Conservation (phyloP, 768 basidiomycete genomes). For the Dioszegia crocea region DNA sequence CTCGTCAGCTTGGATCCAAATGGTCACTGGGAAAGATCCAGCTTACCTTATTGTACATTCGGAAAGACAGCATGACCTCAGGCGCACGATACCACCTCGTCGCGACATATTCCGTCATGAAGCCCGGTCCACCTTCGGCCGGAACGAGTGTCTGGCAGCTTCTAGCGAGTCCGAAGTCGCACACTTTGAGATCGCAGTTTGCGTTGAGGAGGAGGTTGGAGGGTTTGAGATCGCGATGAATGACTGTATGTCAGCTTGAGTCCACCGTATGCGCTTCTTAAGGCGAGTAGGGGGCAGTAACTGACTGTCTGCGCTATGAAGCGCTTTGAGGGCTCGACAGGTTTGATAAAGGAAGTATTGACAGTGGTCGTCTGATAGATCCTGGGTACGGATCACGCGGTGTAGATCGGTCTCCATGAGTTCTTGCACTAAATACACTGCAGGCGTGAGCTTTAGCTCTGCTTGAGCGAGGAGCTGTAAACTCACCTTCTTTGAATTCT, state of each 20-base stretch:
- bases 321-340: constrained; percentile 86
- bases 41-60: constrained; percentile 86
- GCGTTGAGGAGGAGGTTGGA: constrained; percentile 52
- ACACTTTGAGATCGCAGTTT: constrained; percentile 53
- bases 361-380: constrained; percentile 90
- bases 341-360: constrained; percentile 89
- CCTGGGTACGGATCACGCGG: constrained; percentile 90
- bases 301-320: constrained; percentile 78
- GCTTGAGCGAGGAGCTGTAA: not conserved
- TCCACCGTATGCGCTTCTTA: constrained; percentile 53
- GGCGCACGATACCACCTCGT: constrained; percentile 99
- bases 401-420: constrained; percentile 96
- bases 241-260: constrained; percentile 53
- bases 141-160: constrained; percentile 19
- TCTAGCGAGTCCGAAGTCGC: constrained; percentile 93
- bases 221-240: constrained; percentile 54
- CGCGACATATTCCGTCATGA: constrained; percentile 66
- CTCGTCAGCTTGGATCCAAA: not conserved
- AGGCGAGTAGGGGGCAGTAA: constrained; percentile 48
- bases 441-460: constrained; percentile 30
- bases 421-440: constrained; percentile 66
- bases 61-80: constrained; percentile 99
- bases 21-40: not conserved
- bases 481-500: constrained; percentile 65
- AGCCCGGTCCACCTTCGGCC: constrained; percentile 29